Base-by-base conservation (phyloP, 2,329 filamentous ascomycete species). In the Emericellopsis cladophorae region DNA sequence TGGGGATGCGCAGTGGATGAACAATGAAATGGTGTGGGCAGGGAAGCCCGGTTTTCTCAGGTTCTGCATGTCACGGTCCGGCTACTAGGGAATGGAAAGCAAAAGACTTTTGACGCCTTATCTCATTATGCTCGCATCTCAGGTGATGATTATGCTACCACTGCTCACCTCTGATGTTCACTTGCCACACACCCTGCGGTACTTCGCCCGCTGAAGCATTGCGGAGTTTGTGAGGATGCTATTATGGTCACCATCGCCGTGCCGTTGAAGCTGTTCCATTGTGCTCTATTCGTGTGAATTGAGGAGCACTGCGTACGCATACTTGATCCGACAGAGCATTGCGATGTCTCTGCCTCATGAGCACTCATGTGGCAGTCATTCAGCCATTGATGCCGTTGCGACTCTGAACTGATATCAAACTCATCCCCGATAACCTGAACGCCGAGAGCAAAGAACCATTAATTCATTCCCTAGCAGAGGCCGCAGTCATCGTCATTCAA, bases 31-130 rank as follows among this genome's bases (percentile, higher is more conserved):
- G 50, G 49, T 50, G 54, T 50, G 49, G 55, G 50, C 55, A 49
- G 15, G 46, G 55, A 40, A 22, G 52, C 54, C 54, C 52, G 53
- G 55, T 54, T 29, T 55, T 59, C 54, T 59, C 51, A 52, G 56
- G 58, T 60, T 55, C 59, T 66, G 57, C 64, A 67, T 66, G 57
- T 63, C 61, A 65, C 58, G 65, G 56, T 60, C 53, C 57, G 65
- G 62, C 60, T 61, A 29, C 26, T 60, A 65, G 59, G 65, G 65
- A 65, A 67, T 32, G 24, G 57, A 58, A 62, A 56, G 54, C 57
- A 59, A 56, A 58, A 49, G 26, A 56, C 49, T 57, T 57, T 51
- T 56, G 53, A 59, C 54, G 53, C 52, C 55, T 26, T 29, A 29
- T 29, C 26, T 29, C 26, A 12, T 9, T 29, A 12, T 12, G 26